phyloP scores from a whole-genome alignment of 2,329 filamentous ascomycete species.

The Pseudohalonectria lignicola region DNA sequence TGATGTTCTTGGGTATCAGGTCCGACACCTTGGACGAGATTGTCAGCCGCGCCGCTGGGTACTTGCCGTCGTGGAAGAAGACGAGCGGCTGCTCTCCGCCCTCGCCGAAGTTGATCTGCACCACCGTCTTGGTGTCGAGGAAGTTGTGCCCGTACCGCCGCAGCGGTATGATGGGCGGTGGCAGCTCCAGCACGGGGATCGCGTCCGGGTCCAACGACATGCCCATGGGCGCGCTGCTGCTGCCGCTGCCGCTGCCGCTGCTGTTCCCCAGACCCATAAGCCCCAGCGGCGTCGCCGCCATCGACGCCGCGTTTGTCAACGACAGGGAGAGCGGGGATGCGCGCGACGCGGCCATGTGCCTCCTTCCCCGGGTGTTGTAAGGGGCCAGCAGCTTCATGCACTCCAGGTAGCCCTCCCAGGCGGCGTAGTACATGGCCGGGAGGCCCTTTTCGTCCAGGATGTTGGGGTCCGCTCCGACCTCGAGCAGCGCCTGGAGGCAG shows the following conservation, averaged over 20 bases:
- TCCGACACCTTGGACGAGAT: constrained; percentile 96
- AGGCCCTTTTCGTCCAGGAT: constrained; percentile 86
- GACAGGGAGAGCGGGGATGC: constrained; percentile 19
- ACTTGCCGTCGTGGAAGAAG: constrained; percentile 97
- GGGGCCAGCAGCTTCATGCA: constrained; percentile 83
- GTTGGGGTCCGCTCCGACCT: constrained; percentile 66
- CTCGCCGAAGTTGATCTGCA: constrained; percentile 82
- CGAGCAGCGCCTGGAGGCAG: constrained; percentile 71
- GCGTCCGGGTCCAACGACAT: constrained; percentile 72
- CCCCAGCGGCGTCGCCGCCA: constrained; percentile 5
- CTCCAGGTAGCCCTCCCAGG: constrained; percentile 91
- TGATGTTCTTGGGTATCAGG: constrained; percentile 89
- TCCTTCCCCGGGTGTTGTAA: constrained; percentile 29
- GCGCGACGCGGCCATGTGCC: no score
- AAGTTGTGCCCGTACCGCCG: constrained; percentile 97
- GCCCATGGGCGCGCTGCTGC: constrained; percentile 40
- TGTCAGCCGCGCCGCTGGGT: constrained; percentile 86
- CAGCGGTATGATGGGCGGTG: constrained; percentile 90
- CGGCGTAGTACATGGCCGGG: constrained; percentile 95
- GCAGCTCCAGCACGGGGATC: constrained; percentile 84
- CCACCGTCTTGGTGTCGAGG: constrained; percentile 91
- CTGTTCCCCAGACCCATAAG: constrained; percentile 19
- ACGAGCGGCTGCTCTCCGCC: constrained; percentile 63
- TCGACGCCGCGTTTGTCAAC: constrained; percentile 16
- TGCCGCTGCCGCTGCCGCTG: constrained; percentile 33